Evolutionary conservation across 2,329 filamentous ascomycete species (phyloP).

Genomic region (Samsoniella hepiali): DNA sequence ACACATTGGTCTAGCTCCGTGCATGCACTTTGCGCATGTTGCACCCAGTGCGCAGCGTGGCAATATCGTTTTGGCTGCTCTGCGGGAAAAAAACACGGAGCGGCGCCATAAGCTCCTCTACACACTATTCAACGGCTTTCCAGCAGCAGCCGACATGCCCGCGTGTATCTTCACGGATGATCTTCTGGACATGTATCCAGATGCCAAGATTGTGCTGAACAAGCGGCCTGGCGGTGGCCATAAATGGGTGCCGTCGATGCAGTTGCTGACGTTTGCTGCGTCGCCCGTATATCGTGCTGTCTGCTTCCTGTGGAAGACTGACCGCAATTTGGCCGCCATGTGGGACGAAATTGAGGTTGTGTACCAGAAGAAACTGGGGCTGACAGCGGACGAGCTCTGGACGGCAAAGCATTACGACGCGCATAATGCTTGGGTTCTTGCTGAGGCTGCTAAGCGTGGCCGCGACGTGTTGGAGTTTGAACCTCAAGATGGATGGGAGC

Average conservation of each 20-base stretch:
- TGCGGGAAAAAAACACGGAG: slow-evolving; percentile 27
- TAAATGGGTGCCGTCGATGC: slow-evolving; percentile 29
- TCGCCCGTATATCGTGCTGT: slow-evolving; percentile 26
- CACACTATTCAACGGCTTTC: slow-evolving; percentile 32
- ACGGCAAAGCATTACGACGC: slow-evolving; percentile 22
- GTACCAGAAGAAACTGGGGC: neutral
- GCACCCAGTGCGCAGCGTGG: slow-evolving; percentile 26
- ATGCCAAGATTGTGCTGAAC: slow-evolving; percentile 34
- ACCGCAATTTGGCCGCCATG: slow-evolving; percentile 24
- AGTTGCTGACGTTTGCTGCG: slow-evolving; percentile 29
- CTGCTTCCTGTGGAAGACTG: slow-evolving; percentile 27
- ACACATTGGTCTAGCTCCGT: slow-evolving; percentile 28
- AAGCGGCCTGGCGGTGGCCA: slow-evolving; percentile 25
- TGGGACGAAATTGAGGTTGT: slow-evolving; percentile 27
- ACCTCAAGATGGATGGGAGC: slow-evolving; percentile 40
- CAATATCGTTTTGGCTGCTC: slow-evolving; percentile 27
- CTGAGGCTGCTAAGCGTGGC: slow-evolving; percentile 30
- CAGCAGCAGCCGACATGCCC: slow-evolving; percentile 30
- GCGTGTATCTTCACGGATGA: slow-evolving; percentile 33
- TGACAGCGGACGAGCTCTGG: slow-evolving; percentile 19
- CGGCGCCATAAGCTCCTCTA: slow-evolving; percentile 30
- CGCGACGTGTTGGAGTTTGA: slow-evolving; percentile 28
- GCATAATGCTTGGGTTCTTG: slow-evolving; percentile 27
- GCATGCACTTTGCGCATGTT: slow-evolving; percentile 35
- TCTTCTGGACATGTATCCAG: slow-evolving; percentile 38